These are phyloP conservation scores for Fusarium equiseti DNA, from an alignment of 2,329 filamentous ascomycete species.

Conservation along the genomic window DNA sequence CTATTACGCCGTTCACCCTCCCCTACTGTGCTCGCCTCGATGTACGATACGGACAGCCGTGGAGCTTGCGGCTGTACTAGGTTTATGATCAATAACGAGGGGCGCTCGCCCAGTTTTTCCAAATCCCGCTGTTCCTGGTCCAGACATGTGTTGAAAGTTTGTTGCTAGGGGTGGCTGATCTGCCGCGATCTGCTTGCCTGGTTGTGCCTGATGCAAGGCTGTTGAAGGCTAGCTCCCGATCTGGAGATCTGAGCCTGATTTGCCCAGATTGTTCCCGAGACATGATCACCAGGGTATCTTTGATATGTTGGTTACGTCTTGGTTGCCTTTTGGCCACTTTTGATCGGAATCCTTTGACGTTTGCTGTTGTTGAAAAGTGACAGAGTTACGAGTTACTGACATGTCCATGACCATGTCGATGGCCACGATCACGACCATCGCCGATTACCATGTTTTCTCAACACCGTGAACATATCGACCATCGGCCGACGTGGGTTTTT, in stretches of 20 bases:
- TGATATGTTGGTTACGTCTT: constrained; percentile 8
- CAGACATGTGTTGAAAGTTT: constrained; percentile 16
- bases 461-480: constrained; percentile 6
- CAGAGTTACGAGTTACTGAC: constrained; percentile 8
- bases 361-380: constrained; percentile 13
- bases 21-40: constrained; percentile 32
- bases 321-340: background rate
- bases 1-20: constrained; percentile 38
- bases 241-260: constrained; percentile 6
- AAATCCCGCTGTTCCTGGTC: constrained; percentile 28
- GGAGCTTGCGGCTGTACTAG: constrained; percentile 37
- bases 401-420: background rate
- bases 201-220: constrained; percentile 28
- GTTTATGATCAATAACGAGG: constrained; percentile 43
- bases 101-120: constrained; percentile 43
- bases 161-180: constrained; percentile 15
- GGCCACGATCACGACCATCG: constrained; percentile 2
- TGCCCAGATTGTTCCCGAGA: constrained; percentile 20
- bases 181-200: constrained; percentile 13
- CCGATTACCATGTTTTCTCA: constrained; percentile 17
- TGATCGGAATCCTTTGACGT: background rate
- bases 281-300: constrained; percentile 12
- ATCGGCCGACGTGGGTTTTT: background rate
- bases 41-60: constrained; percentile 32
- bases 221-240: constrained; percentile 18